phyloP scores from a whole-genome alignment of 768 basidiomycete species.

The Rhodosporidiobolus sp. region DNA sequence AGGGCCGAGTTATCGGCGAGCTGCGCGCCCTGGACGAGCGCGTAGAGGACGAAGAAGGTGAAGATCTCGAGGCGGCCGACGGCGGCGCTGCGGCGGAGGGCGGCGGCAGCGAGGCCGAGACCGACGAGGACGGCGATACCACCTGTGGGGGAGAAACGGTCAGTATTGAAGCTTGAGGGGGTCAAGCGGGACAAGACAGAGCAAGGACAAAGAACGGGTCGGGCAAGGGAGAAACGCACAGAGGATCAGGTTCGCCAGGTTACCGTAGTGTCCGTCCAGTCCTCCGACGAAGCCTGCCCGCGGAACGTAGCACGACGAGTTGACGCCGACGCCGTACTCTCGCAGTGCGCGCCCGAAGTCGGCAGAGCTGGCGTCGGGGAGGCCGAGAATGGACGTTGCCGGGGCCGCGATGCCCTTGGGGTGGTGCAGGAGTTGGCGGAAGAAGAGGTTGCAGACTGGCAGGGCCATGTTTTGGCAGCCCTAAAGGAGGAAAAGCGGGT shows the following conservation, averaged over 20 bases:
- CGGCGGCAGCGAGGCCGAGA: conserved; percentile 59
- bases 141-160: background rate
- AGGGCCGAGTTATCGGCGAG: conserved; percentile 39
- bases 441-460: conserved; percentile 93
- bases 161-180: background rate
- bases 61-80: conserved; percentile 60
- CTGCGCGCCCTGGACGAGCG: conserved; percentile 39
- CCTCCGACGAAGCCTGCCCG: conserved; percentile 57
- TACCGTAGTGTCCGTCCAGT: conserved; percentile 60
- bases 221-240: conserved; percentile 49
- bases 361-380: conserved; percentile 46
- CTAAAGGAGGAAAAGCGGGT: background rate
- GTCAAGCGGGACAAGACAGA: background rate
- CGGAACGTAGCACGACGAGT: conserved; percentile 73
- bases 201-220: background rate
- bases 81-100: conserved; percentile 73
- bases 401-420: conserved; percentile 28
- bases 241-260: conserved; percentile 79
- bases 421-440: conserved; percentile 63
- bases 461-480: conserved; percentile 66
- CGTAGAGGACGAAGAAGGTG: conserved; percentile 47
- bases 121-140: conserved; percentile 66
- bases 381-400: conserved; percentile 27
- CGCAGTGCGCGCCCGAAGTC: conserved; percentile 52
- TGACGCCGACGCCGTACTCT: conserved; percentile 75